These are phyloP conservation scores for Colletotrichum somersetense DNA, from an alignment of 2,329 filamentous ascomycete species.

Conservation along the genomic window DNA sequence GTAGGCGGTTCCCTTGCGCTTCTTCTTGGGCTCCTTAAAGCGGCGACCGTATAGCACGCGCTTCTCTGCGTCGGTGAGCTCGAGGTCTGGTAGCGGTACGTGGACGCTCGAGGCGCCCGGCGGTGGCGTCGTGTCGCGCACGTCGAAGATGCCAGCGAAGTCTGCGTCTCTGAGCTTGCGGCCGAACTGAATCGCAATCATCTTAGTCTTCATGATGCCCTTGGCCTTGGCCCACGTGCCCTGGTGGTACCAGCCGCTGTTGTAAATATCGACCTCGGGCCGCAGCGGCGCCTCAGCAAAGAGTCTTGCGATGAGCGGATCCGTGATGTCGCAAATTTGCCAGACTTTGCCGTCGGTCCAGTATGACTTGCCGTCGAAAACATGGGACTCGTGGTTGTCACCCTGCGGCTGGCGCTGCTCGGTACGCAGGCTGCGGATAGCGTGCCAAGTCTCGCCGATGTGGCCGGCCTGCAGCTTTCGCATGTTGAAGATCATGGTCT, in stretches of 20 bases:
- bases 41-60: constrained; percentile 51
- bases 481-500: constrained; percentile 89
- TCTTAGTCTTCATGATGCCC: constrained; percentile 89
- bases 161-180: constrained; percentile 63
- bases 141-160: constrained; percentile 58
- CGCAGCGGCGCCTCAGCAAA: constrained; percentile 74
- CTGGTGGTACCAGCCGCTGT: constrained; percentile 87
- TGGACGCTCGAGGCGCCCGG: constrained; percentile 49
- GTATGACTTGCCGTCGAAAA: constrained; percentile 85
- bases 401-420: constrained; percentile 55
- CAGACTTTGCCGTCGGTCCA: constrained; percentile 88
- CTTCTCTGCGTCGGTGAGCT: constrained; percentile 54
- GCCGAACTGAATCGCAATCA: constrained; percentile 74
- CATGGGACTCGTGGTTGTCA: constrained; percentile 68
- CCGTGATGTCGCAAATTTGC: constrained; percentile 93
- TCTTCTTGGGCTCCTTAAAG: constrained; percentile 46
- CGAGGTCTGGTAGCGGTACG: constrained; percentile 55
- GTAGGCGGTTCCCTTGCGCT: constrained; percentile 43
- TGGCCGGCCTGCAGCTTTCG: constrained; percentile 62
- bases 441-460: constrained; percentile 64
- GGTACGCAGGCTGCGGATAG: constrained; percentile 55
- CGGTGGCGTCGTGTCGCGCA: constrained; percentile 51
- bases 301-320: constrained; percentile 77
- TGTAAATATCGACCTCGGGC: constrained; percentile 67
- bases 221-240: constrained; percentile 87